Base-by-base conservation (phyloP, 345 rosid genomes). In the rapeseed (Brassica napus) region DNA sequence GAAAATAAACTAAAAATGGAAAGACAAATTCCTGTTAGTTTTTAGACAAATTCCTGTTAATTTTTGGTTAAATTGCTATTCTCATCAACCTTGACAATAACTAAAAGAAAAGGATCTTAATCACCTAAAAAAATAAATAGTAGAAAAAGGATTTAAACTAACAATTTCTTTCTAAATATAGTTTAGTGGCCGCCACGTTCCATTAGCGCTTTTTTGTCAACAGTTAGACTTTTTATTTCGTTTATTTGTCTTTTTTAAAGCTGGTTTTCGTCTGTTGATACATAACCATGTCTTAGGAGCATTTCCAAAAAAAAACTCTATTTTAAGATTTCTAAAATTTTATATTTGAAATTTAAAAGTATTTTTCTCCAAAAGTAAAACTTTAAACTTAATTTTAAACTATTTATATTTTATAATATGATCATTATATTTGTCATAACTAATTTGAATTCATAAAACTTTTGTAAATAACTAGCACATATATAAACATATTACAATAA, bases 131-230 rank as follows among this genome's bases (percentile, higher is more conserved):
- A 24, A 60, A 60, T 24, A 9, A 23, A 59, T 23, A 58, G 21
- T 7, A 3, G 16, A 28, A 42, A 47, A 16, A 6, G 60, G 44
- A 64, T 34, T 3, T 66, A 26, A 55, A 44, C 9, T 7, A 68
- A 7, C 7, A 8, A n/a, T 14, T 47, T 12, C 16, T 14, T 14
- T 30, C 14, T 30, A 14, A 6, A 63, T 31, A 3, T 8, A n/a
- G 14, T 14, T 47, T 31, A 21, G 64, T 77, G 59, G 81, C 71
- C 31, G 81, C 65, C 81, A 77, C 76, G 81, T 77, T 77, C 54
- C 14, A 44, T 12, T 23, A 28, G 34, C 47, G 24, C 44, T 23
- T 39, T 39, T 68, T 57, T 65, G 60, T 59, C 69, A 31, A 47
- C 64, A 61, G 12, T 11, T 68, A 67, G 15, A 39, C 42, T 32